phyloP scores from a whole-genome alignment of 1,284 basidiomycete species.

The Rhodotorula sp. region DNA sequence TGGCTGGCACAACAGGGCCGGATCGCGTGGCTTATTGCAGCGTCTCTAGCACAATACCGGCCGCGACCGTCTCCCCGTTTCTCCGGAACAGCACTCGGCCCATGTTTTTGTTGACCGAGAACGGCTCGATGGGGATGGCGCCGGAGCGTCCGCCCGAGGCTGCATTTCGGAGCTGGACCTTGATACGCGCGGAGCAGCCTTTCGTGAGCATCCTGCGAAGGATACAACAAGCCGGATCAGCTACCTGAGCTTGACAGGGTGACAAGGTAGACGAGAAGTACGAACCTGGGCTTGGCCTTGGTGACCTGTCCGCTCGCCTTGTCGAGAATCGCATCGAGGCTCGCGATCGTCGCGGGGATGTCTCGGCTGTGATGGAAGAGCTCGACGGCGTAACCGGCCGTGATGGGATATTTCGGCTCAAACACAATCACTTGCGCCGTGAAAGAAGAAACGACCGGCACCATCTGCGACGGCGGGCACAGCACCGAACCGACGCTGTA shows the following conservation, averaged over 20 bases:
- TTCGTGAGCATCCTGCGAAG: constrained; percentile 72
- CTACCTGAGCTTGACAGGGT: too few species aligned
- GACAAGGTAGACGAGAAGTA: neutral
- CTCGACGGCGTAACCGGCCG: constrained; percentile 81
- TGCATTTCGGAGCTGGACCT: constrained; percentile 65
- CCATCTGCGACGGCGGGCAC: constrained; percentile 67
- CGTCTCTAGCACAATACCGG: constrained; percentile 30
- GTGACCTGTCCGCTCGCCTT: constrained; percentile 69
- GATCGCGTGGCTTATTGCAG: constrained; percentile 4
- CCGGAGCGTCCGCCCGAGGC: constrained; percentile 49
- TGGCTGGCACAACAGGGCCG: neutral
- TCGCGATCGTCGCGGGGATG: constrained; percentile 80
- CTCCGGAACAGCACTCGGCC: constrained; percentile 82
- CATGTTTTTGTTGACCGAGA: constrained; percentile 93
- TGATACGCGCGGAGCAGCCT: constrained; percentile 76
- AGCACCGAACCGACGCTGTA: constrained; percentile 78
- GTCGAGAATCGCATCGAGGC: constrained; percentile 74
- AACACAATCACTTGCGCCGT: constrained; percentile 89
- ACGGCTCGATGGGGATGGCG: constrained; percentile 80
- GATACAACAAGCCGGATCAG: neutral
- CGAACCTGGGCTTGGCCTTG: constrained; percentile 76
- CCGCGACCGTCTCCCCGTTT: constrained; percentile 83
- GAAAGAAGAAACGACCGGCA: constrained; percentile 74
- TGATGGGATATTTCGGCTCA: constrained; percentile 85
- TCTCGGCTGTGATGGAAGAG: constrained; percentile 92